Evolutionary conservation across 768 basidiomycete genomes (phyloP), one percentile per base, ranked within the genome.

Genomic region (Boletus eberwhitei): DNA sequence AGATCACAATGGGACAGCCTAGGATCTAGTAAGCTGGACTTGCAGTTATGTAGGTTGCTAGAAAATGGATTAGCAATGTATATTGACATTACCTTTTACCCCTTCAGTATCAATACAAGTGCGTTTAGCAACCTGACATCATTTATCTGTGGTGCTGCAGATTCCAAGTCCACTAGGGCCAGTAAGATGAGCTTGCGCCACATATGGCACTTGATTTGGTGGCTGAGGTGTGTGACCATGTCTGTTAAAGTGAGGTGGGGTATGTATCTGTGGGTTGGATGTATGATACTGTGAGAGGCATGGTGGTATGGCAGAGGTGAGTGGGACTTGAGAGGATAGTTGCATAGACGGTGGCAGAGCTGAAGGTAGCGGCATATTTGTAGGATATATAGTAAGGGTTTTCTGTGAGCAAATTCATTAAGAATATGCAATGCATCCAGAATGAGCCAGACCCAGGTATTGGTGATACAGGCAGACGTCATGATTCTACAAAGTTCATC

Each of bases 91-190:
- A 83, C 85, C 77, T 84, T 87, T 61, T 87, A 86, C 8, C 85
- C 85, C 42, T 87, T 85, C 11, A 84, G 81, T 36, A 89, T 81
- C 19, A 75, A 74, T 44, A 80, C 79, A 36, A 88, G 73, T 2
- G 81, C 74, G 26, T 82, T 80, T 8, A 79, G 78, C n/a, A 83
- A 61, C 24, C 43, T 56, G 38, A 57, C 55, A 26, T 48, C 58
- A 39, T 58, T 63, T 40, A 45, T 31, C 26, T 71, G 69, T 44
- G 59, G 57, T 17, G 56, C 47, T 7, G 52, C 53, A 35, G 64
- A 62, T 61, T 45, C 52, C 59, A 48, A 65, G 64, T 2, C 53
- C 53, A n/a, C 57, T 53, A 17, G 56, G 41, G 43, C 56, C 44
- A 54, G 54, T 8, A 34, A 65, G 70, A n/a, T 55, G 59, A 8